phyloP scores from a whole-genome alignment of 371 early-diverging fungal genomes.

The Mortierella sp. region DNA sequence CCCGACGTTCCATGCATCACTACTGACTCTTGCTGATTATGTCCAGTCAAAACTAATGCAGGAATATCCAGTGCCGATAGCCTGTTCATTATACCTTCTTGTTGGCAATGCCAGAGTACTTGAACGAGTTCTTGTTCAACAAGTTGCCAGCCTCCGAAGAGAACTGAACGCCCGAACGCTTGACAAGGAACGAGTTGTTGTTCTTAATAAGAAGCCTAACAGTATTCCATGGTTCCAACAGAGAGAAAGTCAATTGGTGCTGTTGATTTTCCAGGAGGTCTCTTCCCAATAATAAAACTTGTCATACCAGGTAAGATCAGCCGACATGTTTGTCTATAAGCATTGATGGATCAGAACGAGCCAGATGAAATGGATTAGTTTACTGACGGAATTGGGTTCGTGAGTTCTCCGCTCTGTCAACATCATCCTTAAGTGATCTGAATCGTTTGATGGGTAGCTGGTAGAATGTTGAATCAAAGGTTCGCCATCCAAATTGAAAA shows the following conservation, averaged over 20 bases:
- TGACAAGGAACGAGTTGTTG: slow-evolving; percentile 89
- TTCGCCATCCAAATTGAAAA: slow-evolving; percentile 6
- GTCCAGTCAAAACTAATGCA: too few species aligned
- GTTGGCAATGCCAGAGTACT: slow-evolving; percentile 89
- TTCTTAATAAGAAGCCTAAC: slow-evolving; percentile 86
- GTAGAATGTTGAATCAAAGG: slow-evolving; percentile 24
- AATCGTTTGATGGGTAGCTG: too few species aligned
- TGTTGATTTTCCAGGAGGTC: neutral
- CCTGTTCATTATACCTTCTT: slow-evolving; percentile 78
- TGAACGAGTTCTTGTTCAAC: slow-evolving; percentile 85
- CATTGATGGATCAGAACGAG: neutral
- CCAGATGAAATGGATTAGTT: neutral
- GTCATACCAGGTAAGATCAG: slow-evolving; percentile 26
- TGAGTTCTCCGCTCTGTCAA: too few species aligned
- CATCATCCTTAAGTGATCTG: too few species aligned
- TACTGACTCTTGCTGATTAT: too few species aligned
- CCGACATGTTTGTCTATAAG: neutral
- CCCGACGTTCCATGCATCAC: too few species aligned
- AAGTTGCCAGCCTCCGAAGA: slow-evolving; percentile 87
- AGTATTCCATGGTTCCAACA: neutral
- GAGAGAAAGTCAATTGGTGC: slow-evolving; percentile 1
- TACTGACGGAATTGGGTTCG: too few species aligned
- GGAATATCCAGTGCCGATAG: too few species aligned
- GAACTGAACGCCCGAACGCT: slow-evolving; percentile 86
- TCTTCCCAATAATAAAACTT: neutral